Evolutionary conservation across 2,329 filamentous ascomycete genomes (phyloP).

Genomic region (Cladosporium colombiae): DNA sequence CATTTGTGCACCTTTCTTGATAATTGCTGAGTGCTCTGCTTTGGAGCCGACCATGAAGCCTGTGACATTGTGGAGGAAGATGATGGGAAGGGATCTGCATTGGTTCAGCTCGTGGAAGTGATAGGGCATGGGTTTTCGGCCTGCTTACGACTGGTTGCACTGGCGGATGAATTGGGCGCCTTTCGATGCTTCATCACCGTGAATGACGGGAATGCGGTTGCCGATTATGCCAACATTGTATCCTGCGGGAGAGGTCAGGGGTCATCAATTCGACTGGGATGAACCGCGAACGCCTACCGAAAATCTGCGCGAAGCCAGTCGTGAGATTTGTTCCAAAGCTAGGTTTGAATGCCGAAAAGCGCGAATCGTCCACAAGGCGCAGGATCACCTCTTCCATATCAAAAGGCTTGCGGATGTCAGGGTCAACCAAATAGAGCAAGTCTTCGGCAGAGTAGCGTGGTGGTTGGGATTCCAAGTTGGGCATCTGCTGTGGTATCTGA

Average conservation of each 20-base stretch:
- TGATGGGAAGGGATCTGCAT: constrained; percentile 41
- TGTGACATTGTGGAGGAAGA: constrained; percentile 52
- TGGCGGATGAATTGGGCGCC: constrained; percentile 47
- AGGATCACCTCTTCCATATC: constrained; percentile 12
- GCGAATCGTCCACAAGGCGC: background rate
- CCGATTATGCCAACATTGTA: constrained; percentile 14
- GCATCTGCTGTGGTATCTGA: background rate
- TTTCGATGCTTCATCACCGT: constrained; percentile 41
- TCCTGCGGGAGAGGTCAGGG: background rate
- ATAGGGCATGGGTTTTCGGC: background rate
- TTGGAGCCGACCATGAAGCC: constrained; percentile 52
- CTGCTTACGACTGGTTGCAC: constrained; percentile 45
- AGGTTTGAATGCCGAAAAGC: background rate
- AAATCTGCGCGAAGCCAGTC: background rate
- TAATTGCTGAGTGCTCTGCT: constrained; percentile 47
- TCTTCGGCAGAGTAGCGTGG: constrained; percentile 10
- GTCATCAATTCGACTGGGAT: too few relatives aligned
- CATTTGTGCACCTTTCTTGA: constrained; percentile 48
- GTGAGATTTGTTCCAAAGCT: background rate
- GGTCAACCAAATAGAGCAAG: constrained; percentile 1
- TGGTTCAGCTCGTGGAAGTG: background rate
- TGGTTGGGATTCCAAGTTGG: background rate
- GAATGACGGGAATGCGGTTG: constrained; percentile 19
- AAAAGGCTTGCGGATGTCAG: constrained; percentile 12
- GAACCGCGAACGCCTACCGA: background rate